Evolutionary conservation across 139 green algal genomes (phyloP).

Genomic region (Edaphochlamys debaryana): DNA sequence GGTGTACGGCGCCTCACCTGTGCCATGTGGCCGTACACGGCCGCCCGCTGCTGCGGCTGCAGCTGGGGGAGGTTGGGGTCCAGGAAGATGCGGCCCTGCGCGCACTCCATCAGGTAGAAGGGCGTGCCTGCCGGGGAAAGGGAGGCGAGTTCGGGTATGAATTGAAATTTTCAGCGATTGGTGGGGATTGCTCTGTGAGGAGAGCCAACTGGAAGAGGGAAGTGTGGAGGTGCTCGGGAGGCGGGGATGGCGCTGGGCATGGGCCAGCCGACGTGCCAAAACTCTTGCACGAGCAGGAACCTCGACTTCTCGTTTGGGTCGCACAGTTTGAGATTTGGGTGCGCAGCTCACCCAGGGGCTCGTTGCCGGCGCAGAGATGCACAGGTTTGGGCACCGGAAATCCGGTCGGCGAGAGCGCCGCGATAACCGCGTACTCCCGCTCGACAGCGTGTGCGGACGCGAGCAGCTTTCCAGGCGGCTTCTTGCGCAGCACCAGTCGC

Average conservation of each 20-base stretch:
- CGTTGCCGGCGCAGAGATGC: constrained; percentile 79
- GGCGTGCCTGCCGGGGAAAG: constrained; percentile 67
- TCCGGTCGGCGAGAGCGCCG: constrained; percentile 58
- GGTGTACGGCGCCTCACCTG: background rate
- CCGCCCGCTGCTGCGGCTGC: constrained; percentile 38
- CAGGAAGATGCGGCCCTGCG: constrained; percentile 67
- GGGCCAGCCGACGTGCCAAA: too few relatives aligned
- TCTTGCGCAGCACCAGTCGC: constrained; percentile 92
- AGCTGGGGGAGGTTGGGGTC: constrained; percentile 81
- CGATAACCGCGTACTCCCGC: constrained; percentile 83
- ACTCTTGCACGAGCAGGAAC: too few relatives aligned
- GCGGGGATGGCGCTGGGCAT: too few relatives aligned
- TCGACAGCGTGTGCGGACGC: constrained; percentile 95
- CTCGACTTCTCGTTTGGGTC: too few relatives aligned
- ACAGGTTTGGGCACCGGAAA: constrained; percentile 88
- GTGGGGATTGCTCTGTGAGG: too few relatives aligned
- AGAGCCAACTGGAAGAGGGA: too few relatives aligned
- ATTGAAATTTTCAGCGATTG: too few relatives aligned
- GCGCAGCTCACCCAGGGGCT: constrained; percentile 76
- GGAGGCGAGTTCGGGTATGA: too few relatives aligned
- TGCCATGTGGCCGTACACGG: constrained; percentile 60
- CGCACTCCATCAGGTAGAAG: constrained; percentile 90
- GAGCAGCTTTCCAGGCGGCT: constrained; percentile 92
- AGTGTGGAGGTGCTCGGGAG: too few relatives aligned
- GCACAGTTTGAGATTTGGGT: too few relatives aligned